Conservation (phyloP, 768 basidiomycete species). For the Clavulina sp. region DNA sequence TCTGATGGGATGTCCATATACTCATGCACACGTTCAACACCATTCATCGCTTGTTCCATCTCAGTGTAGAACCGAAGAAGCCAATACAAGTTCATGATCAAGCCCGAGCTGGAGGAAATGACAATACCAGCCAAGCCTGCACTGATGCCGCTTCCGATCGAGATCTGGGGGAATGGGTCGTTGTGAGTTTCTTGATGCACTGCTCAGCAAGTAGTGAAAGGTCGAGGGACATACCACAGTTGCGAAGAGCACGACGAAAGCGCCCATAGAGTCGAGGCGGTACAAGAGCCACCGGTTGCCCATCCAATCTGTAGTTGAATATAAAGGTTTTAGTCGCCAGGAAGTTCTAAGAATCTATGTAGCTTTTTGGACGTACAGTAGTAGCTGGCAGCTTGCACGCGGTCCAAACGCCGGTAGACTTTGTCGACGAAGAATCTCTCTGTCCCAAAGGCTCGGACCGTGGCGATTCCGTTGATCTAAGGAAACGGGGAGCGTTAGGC, state of each 20-base stretch:
- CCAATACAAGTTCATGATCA: constrained; percentile 24
- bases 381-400: background rate
- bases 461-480: constrained; percentile 8
- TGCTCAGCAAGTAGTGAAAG: too few species aligned
- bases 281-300: constrained; percentile 71
- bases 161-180: constrained; percentile 43
- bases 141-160: constrained; percentile 11
- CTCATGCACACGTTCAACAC: constrained; percentile 81
- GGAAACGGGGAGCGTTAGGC: constrained; percentile 48
- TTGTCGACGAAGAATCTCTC: constrained; percentile 56
- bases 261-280: constrained; percentile 67
- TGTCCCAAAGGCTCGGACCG: constrained; percentile 39
- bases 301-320: constrained; percentile 81
- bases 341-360: constrained; percentile 28
- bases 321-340: constrained; percentile 48
- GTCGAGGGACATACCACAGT: constrained; percentile 61
- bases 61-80: constrained; percentile 33
- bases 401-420: constrained; percentile 6
- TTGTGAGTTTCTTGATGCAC: constrained; percentile 25
- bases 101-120: background rate
- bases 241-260: constrained; percentile 52
- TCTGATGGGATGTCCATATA: constrained; percentile 84
- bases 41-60: constrained; percentile 38
- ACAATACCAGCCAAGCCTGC: background rate
- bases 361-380: background rate